These are phyloP conservation scores for Syncephalis fuscata DNA, from an alignment of 371 early-diverging fungal genomes.

Conservation along the genomic window DNA sequence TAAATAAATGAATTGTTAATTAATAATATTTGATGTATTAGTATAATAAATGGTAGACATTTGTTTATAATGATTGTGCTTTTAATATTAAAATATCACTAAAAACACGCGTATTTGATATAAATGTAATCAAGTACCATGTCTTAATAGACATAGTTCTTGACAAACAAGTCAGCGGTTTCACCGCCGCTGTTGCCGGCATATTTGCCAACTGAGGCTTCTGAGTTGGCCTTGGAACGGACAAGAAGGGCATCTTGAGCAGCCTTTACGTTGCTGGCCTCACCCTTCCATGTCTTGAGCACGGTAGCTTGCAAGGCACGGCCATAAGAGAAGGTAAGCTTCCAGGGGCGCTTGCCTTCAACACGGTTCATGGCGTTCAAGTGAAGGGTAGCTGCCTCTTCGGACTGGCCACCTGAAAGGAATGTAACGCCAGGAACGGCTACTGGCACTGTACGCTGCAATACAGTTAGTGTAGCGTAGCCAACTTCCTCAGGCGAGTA, in stretches of 20 bases:
- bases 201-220: slow-evolving; percentile 26
- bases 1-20: too few species aligned
- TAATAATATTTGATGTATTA: too few species aligned
- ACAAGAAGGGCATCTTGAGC: slow-evolving; percentile 29
- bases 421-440: slow-evolving; percentile 48
- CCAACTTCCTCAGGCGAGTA: slow-evolving; percentile 30
- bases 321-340: slow-evolving; percentile 47
- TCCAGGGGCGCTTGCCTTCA: slow-evolving; percentile 24
- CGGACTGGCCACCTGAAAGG: slow-evolving; percentile 48
- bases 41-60: too few species aligned
- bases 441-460: slow-evolving; percentile 35
- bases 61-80: too few species aligned
- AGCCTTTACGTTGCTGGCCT: slow-evolving; percentile 26
- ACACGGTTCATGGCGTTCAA: slow-evolving; percentile 29
- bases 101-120: too few species aligned
- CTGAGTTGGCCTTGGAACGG: slow-evolving; percentile 29
- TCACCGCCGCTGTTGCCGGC: slow-evolving; percentile 11
- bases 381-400: slow-evolving; percentile 36
- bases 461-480: slow-evolving; percentile 25
- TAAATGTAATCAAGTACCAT: too few species aligned
- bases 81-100: too few species aligned
- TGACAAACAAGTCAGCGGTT: slow-evolving; percentile 20
- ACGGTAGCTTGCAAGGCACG: slow-evolving; percentile 44
- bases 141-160: slow-evolving; percentile 23
- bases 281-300: slow-evolving; percentile 35